Evolutionary conservation across 2,329 filamentous ascomycete genomes (phyloP).

Genomic region (Davidsoniella australis): DNA sequence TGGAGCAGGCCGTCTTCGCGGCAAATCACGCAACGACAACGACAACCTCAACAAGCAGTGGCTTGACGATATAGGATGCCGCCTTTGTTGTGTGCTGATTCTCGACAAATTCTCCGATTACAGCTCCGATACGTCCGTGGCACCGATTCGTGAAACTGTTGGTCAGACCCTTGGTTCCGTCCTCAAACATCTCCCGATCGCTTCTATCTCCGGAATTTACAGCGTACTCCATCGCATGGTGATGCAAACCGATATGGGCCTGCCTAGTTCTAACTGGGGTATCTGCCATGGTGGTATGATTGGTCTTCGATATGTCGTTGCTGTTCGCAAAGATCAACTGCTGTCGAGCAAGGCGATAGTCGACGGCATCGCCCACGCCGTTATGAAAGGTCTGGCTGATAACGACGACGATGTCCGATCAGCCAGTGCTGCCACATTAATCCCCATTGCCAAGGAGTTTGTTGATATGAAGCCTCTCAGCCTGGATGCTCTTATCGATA

Average conservation of each 20-base stretch:
- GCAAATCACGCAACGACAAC: constrained; percentile 58
- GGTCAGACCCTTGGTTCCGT: constrained; percentile 86
- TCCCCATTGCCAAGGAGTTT: constrained; percentile 90
- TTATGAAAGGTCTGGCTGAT: constrained; percentile 88
- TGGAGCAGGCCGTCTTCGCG: constrained; percentile 63
- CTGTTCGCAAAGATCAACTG: constrained; percentile 81
- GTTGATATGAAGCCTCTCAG: constrained; percentile 66
- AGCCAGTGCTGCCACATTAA: constrained; percentile 90
- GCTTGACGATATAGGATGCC: constrained; percentile 90
- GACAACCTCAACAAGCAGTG: constrained; percentile 63
- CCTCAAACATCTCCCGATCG: constrained; percentile 62
- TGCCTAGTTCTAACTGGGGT: constrained; percentile 69
- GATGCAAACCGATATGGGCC: constrained; percentile 67
- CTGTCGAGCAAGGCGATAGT: constrained; percentile 71
- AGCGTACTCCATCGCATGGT: constrained; percentile 73
- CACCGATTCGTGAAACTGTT: constrained; percentile 86
- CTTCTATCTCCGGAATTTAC: constrained; percentile 73
- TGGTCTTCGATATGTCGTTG: constrained; percentile 83
- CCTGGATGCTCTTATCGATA: constrained; percentile 69
- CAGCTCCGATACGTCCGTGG: constrained; percentile 91
- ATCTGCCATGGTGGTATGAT: constrained; percentile 98
- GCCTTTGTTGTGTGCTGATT: constrained; percentile 90
- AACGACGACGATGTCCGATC: constrained; percentile 89
- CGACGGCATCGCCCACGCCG: constrained; percentile 78
- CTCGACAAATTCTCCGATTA: constrained; percentile 96